Evolutionary conservation across 1,284 basidiomycete species (phyloP).

Genomic region (Serendipita sp.): DNA sequence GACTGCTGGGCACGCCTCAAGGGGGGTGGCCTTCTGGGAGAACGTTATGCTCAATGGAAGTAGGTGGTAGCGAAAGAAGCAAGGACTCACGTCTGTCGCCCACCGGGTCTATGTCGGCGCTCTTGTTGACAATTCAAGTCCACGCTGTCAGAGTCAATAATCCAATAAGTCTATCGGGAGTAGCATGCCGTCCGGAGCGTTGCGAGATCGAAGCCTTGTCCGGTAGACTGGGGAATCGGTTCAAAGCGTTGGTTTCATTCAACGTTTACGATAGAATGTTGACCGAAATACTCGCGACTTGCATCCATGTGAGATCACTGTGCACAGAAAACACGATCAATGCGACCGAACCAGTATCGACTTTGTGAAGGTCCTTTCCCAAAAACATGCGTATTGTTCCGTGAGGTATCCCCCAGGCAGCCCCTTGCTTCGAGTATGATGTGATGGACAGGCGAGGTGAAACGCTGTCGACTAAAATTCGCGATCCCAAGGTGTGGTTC

Average conservation of each 20-base stretch:
- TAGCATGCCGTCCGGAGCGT: not conserved
- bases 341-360: too few relatives aligned
- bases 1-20: not conserved
- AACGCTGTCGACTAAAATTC: too few relatives aligned
- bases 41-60: not conserved
- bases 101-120: not conserved
- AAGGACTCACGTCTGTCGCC: not conserved
- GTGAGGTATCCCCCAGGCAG: too few relatives aligned
- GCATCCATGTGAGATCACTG: not conserved
- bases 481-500: too few relatives aligned
- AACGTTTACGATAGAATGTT: not conserved
- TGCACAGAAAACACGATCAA: too few relatives aligned
- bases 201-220: too few relatives aligned
- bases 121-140: not conserved
- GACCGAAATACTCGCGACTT: slow-evolving; percentile 4
- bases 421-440: too few relatives aligned
- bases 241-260: not conserved
- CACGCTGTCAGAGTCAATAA: not conserved
- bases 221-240: not conserved
- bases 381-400: too few relatives aligned
- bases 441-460: too few relatives aligned
- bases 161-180: slow-evolving; percentile 6
- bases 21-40: not conserved
- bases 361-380: too few relatives aligned
- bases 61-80: not conserved